Evolutionary conservation across 2,329 filamentous ascomycete species (phyloP).

Genomic region (Alternaria sp.): DNA sequence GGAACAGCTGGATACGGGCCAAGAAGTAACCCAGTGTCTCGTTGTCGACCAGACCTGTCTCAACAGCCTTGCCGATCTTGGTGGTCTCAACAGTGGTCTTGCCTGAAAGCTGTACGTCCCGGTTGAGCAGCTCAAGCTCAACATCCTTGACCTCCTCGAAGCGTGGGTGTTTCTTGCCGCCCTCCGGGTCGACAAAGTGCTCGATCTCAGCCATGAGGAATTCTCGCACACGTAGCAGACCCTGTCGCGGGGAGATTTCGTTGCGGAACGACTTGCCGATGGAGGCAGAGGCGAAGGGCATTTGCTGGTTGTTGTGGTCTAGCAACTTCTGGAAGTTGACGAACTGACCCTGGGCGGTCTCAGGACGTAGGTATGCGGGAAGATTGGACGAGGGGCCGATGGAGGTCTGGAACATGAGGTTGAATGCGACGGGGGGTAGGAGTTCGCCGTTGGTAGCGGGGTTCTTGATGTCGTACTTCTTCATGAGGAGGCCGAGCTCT

Average conservation of each 20-base stretch:
- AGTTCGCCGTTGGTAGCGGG: constrained; percentile 79
- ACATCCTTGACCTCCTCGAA: constrained; percentile 86
- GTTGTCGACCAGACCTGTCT: constrained; percentile 85
- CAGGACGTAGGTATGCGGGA: constrained; percentile 70
- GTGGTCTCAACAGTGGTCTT: constrained; percentile 77
- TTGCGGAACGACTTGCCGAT: constrained; percentile 99
- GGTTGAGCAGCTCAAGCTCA: constrained; percentile 83
- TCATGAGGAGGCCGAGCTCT: constrained; percentile 84
- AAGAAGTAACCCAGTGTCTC: constrained; percentile 98
- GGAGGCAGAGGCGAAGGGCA: constrained; percentile 96
- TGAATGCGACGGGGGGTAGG: constrained; percentile 85
- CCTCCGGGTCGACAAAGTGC: constrained; percentile 93
- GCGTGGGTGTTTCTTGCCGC: constrained; percentile 91
- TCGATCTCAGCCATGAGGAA: constrained; percentile 99
- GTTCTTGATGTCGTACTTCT: constrained; percentile 88
- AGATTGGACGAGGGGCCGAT: constrained; percentile 91
- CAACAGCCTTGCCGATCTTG: constrained; percentile 85
- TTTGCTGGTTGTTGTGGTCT: constrained; percentile 91
- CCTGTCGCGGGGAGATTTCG: constrained; percentile 92
- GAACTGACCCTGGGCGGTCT: constrained; percentile 98
- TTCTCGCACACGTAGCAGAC: constrained; percentile 91
- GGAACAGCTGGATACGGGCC: constrained; percentile 89
- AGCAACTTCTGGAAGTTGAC: constrained; percentile 95
- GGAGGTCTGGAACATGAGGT: constrained; percentile 97
- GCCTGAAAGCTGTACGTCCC: constrained; percentile 83